Evolutionary conservation across 805 yeast species (phyloP).

Genomic region (Dipodascopsis uninucleata): DNA sequence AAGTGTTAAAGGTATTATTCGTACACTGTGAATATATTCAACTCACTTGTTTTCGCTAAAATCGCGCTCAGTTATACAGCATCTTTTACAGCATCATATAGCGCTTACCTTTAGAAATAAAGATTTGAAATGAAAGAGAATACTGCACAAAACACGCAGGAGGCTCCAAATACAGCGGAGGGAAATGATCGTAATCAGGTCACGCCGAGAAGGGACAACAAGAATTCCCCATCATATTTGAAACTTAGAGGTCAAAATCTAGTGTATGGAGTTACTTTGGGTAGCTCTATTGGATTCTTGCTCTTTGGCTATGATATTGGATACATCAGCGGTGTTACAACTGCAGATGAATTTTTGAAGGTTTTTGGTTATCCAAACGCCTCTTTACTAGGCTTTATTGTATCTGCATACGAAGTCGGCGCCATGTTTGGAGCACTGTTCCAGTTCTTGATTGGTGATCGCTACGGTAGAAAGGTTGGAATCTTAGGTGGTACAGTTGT

Average conservation of each 20-base stretch:
- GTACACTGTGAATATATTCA: too few relatives aligned
- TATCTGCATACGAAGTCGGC: constrained; percentile 56
- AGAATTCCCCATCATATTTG: constrained; percentile 14
- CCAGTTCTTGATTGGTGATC: constrained; percentile 55
- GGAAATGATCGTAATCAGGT: too few relatives aligned
- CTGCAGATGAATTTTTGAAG: constrained; percentile 45
- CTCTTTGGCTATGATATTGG: constrained; percentile 73
- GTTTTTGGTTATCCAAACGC: constrained; percentile 26
- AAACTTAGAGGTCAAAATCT: constrained; percentile 12
- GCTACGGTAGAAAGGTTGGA: constrained; percentile 54
- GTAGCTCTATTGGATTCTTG: constrained; percentile 36
- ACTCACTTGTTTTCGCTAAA: too few relatives aligned
- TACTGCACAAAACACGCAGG: too few relatives aligned
- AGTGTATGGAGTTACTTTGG: constrained; percentile 18
- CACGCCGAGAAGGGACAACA: too few relatives aligned
- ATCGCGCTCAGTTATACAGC: too few relatives aligned
- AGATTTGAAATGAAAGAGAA: too few relatives aligned
- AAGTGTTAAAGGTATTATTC: too few relatives aligned
- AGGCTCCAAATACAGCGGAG: too few relatives aligned
- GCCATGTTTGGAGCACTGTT: constrained; percentile 64
- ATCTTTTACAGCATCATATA: too few relatives aligned
- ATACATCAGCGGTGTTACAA: constrained; percentile 71
- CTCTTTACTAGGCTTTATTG: constrained; percentile 34
- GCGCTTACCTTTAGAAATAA: too few relatives aligned
- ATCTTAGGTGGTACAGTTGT: constrained; percentile 52